Percentiles rank a stretch among this genome's conserved stretches.
Evolutionary conservation across 2,329 filamentous ascomycete genomes (phyloP).

Genomic region (Ophiostoma quercus): DNA sequence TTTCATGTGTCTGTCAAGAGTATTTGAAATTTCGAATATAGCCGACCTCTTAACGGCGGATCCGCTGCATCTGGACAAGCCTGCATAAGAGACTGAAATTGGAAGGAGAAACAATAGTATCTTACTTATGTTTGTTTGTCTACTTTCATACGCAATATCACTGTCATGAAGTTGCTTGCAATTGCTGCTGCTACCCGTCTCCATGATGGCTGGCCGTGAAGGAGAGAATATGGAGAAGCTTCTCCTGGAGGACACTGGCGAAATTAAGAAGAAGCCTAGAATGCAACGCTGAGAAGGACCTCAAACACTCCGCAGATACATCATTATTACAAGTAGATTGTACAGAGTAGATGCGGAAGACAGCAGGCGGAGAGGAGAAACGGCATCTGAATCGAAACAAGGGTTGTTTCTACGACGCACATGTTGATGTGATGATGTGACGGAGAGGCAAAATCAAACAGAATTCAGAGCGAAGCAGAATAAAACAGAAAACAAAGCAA

Average conservation of each 20-base stretch:
- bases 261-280: neutral
- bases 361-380: neutral
- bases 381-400: conserved; percentile 5
- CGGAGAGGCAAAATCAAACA: neutral
- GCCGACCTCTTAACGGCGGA: neutral
- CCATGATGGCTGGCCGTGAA: neutral
- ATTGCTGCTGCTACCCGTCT: neutral
- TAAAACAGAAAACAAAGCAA: neutral
- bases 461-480: neutral
- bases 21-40: neutral
- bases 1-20: neutral
- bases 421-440: neutral
- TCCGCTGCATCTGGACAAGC: neutral
- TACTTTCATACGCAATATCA: neutral
- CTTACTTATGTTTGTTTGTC: neutral
- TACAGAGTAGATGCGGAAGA: neutral
- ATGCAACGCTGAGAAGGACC: neutral
- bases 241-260: neutral
- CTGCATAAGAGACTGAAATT: neutral
- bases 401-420: neutral
- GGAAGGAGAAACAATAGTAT: neutral
- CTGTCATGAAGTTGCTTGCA: neutral
- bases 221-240: neutral
- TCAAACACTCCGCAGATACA: neutral
- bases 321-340: too few relatives aligned